Percentiles rank a stretch among this genome's conserved stretches.
phyloP scores from a whole-genome alignment of 352 stramenopile species.

The Pythium sp. region DNA sequence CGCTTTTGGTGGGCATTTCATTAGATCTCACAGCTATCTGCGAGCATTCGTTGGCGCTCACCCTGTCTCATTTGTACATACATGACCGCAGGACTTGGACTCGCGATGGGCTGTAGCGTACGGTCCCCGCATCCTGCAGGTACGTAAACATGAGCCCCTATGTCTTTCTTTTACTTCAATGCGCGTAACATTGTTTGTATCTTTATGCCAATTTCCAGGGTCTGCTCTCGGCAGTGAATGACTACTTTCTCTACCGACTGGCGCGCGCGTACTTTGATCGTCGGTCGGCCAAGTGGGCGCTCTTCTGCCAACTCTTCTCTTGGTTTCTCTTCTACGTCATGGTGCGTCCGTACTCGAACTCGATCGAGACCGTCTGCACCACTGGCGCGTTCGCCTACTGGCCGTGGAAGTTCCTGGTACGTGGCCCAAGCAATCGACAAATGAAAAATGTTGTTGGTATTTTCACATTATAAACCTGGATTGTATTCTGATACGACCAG shows the following conservation, averaged over 20 bases:
- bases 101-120: conserved; percentile 84
- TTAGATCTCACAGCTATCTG: neutral
- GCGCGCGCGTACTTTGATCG: conserved; percentile 62
- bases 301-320: conserved; percentile 74
- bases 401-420: conserved; percentile 73
- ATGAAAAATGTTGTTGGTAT: neutral
- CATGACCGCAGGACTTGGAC: conserved; percentile 58
- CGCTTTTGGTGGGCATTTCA: conserved; percentile 43
- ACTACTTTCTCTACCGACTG: conserved; percentile 75
- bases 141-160: conserved; percentile 7
- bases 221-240: conserved; percentile 58
- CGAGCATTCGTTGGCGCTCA: neutral
- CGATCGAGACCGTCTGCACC: conserved; percentile 79
- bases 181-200: neutral
- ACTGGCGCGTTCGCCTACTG: conserved; percentile 69
- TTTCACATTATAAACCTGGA: neutral
- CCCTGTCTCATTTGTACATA: neutral
- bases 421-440: neutral
- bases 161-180: neutral
- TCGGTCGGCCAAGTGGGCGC: conserved; percentile 58
- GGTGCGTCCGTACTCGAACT: conserved; percentile 86
- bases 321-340: conserved; percentile 88
- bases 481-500: conserved; percentile 4
- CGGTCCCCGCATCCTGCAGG: conserved; percentile 66
- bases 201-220: conserved; percentile 26